phyloP scores from a whole-genome alignment of 768 basidiomycete species.

The Boletellus sp. region DNA sequence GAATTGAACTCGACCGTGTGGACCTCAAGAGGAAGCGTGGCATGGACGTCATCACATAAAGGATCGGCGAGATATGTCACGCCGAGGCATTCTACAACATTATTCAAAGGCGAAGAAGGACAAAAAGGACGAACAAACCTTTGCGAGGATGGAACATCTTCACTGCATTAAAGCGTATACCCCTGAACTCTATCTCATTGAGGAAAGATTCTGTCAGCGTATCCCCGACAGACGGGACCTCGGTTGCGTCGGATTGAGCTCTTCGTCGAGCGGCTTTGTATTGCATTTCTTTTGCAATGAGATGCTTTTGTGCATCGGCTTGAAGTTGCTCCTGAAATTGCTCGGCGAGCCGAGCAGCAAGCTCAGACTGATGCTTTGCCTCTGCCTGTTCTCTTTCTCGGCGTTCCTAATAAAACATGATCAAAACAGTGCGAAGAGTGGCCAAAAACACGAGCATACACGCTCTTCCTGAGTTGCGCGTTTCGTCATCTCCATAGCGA shows the following conservation, averaged over 20 bases:
- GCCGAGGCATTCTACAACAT: constrained; percentile 54
- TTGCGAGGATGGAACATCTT: constrained; percentile 69
- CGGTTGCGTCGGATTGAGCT: constrained; percentile 69
- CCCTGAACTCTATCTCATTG: constrained; percentile 53
- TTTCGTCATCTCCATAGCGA: constrained; percentile 75
- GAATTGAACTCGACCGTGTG: constrained; percentile 63
- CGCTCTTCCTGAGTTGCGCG: constrained; percentile 68
- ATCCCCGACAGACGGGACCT: constrained; percentile 48
- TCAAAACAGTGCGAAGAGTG: neutral
- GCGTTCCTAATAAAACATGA: constrained; percentile 39
- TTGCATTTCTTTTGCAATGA: constrained; percentile 43
- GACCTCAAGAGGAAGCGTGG: constrained; percentile 63
- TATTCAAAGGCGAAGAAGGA: neutral
- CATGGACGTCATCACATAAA: constrained; percentile 59
- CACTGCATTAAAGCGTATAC: constrained; percentile 58
- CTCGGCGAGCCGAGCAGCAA: constrained; percentile 49
- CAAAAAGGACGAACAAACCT: constrained; percentile 39
- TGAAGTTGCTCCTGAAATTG: constrained; percentile 65
- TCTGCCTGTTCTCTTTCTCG: constrained; percentile 54
- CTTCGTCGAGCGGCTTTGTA: constrained; percentile 53
- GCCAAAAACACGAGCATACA: constrained; percentile 35
- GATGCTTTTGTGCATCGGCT: constrained; percentile 58
- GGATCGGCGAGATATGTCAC: constrained; percentile 73
- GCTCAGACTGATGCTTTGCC: constrained; percentile 47
- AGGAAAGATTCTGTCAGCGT: constrained; percentile 61